phyloP scores from a whole-genome alignment of 257 asterid genomes.

The Nemophila menziesii region DNA sequence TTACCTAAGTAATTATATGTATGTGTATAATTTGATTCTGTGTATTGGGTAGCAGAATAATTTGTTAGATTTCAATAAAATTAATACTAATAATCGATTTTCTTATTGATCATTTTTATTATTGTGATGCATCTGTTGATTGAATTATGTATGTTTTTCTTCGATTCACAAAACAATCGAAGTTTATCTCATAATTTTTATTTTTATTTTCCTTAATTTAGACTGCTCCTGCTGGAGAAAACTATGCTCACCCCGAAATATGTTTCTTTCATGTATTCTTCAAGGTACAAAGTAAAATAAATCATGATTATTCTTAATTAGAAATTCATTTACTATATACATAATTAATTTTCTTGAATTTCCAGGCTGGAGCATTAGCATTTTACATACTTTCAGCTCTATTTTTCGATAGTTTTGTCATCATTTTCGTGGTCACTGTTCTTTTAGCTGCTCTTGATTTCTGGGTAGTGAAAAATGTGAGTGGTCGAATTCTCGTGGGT shows the following conservation, averaged over 20 bases:
- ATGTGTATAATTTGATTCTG: not conserved
- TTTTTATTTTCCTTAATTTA: constrained; percentile 3
- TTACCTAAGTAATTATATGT: not conserved
- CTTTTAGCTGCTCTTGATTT: constrained; percentile 90
- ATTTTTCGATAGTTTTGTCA: constrained; percentile 76
- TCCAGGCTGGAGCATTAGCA: constrained; percentile 87
- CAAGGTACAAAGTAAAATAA: constrained; percentile 35
- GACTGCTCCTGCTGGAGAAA: constrained; percentile 81
- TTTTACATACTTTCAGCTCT: constrained; percentile 89
- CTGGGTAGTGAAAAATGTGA: constrained; percentile 97
- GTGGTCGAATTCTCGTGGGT: constrained; percentile 95
- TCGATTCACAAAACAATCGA: not conserved
- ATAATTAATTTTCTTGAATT: constrained; percentile 10
- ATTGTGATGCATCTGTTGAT: not conserved
- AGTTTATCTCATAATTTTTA: not conserved
- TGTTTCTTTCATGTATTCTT: constrained; percentile 91
- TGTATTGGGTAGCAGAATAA: not conserved
- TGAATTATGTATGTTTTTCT: not conserved
- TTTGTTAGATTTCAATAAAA: not conserved
- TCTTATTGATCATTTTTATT: not conserved
- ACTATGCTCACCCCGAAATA: constrained; percentile 77
- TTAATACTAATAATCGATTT: not conserved
- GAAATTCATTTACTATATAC: not conserved
- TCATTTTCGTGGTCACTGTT: constrained; percentile 84
- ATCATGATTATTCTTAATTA: not conserved